Evolutionary conservation across 345 rosid species (phyloP).

Genomic region (Toxicodendron radicans): DNA sequence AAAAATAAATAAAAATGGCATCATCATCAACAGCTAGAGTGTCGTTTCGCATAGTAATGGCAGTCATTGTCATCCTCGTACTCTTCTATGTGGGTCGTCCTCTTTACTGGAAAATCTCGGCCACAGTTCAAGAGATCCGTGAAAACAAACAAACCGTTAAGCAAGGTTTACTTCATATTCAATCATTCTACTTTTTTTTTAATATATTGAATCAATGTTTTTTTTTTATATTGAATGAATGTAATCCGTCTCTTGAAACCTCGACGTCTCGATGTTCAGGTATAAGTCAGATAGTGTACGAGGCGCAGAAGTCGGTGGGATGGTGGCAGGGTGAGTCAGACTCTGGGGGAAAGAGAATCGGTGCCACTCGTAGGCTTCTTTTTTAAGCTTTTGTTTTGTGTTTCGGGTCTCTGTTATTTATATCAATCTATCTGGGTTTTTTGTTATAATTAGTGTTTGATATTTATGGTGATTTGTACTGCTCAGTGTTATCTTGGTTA

Average conservation of each 20-base stretch:
- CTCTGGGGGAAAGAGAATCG: constrained; percentile 33
- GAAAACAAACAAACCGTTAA: constrained; percentile 77
- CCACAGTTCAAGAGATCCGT: constrained; percentile 86
- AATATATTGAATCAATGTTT: neutral
- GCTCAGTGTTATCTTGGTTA: neutral
- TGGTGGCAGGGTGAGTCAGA: constrained; percentile 79
- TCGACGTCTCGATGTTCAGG: constrained; percentile 35
- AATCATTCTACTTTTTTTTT: no score
- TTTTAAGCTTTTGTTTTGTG: constrained; percentile 10
- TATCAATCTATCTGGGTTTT: neutral
- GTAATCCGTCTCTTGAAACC: neutral
- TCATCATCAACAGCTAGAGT: constrained; percentile 38
- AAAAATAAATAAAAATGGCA: constrained; percentile 4
- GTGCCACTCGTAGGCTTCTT: constrained; percentile 42
- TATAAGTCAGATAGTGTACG: constrained; percentile 59
- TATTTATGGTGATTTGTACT: neutral
- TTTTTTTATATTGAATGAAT: neutral
- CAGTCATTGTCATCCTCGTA: constrained; percentile 32
- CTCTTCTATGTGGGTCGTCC: constrained; percentile 81
- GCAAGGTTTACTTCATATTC: constrained; percentile 39
- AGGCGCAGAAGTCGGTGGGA: constrained; percentile 77
- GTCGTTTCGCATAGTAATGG: constrained; percentile 40
- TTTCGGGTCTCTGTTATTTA: neutral
- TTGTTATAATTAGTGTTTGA: neutral
- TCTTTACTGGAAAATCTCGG: constrained; percentile 92